These are phyloP conservation scores for Rasamsonia emersonii DNA, from an alignment of 2,329 filamentous ascomycete species.

Conservation along the genomic window DNA sequence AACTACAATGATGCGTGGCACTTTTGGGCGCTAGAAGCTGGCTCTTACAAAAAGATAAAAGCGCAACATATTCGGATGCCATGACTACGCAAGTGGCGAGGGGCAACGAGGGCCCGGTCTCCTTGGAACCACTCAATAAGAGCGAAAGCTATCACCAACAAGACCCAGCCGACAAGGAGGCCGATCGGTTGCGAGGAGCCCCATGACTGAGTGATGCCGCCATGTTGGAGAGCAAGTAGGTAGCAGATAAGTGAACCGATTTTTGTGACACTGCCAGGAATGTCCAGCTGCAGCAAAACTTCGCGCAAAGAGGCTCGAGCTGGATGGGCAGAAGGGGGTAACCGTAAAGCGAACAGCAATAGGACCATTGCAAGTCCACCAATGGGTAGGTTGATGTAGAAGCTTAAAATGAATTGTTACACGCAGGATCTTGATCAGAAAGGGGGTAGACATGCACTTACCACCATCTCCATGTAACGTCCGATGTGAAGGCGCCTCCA, in stretches of 20 bases:
- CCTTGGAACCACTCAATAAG: conserved; percentile 25
- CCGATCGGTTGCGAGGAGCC: conserved; percentile 12
- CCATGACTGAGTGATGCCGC: conserved; percentile 16
- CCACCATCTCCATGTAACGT: conserved; percentile 6
- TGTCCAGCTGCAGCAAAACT: conserved; percentile 15
- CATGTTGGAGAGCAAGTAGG: conserved; percentile 17
- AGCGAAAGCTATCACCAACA: conserved; percentile 20
- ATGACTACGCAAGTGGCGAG: too few relatives aligned
- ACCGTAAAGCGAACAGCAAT: conserved; percentile 1
- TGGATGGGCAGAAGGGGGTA: conserved; percentile 8
- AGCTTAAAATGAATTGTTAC: conserved; percentile 7
- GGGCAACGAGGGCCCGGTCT: conserved; percentile 33
- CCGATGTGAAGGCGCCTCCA: conserved; percentile 3
- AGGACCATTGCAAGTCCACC: conserved; percentile 13
- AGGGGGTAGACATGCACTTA: neutral
- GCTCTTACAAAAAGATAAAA: too few relatives aligned
- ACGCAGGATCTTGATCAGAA: too few relatives aligned
- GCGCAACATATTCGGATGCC: too few relatives aligned
- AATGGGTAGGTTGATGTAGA: conserved; percentile 27
- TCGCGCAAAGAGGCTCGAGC: conserved; percentile 7
- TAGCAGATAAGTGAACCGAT: conserved; percentile 14
- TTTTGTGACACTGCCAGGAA: conserved; percentile 12
- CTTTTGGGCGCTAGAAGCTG: too few relatives aligned
- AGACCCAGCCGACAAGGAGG: conserved; percentile 22
- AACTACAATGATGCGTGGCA: too few relatives aligned